Conservation (phyloP, 345 rosid genomes). For the Dovyalis caffra region DNA sequence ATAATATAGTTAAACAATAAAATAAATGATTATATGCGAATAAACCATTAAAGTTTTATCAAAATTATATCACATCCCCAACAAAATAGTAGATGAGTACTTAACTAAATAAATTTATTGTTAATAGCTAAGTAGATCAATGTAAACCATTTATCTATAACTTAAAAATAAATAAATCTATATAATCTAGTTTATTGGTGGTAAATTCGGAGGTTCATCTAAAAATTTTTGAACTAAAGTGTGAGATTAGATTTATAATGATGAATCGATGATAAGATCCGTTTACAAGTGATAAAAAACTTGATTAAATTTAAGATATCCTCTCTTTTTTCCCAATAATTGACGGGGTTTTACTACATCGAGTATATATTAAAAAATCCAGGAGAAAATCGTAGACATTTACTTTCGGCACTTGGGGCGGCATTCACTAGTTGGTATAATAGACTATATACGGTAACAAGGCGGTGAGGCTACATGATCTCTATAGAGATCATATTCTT, state of each 20-base stretch:
- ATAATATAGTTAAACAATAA: no score
- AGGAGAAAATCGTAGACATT: slow-evolving; percentile 65
- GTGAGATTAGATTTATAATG: not conserved
- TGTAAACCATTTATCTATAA: no score
- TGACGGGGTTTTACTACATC: slow-evolving; percentile 78
- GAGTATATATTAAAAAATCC: slow-evolving; percentile 88
- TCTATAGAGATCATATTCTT: not conserved
- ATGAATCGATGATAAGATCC: not conserved
- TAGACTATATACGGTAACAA: slow-evolving; percentile 87
- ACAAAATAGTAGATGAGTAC: no score
- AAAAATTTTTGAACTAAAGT: not conserved
- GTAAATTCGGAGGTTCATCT: no score
- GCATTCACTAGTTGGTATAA: slow-evolving; percentile 87
- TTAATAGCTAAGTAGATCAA: no score
- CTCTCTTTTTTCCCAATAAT: not conserved
- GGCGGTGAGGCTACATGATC: slow-evolving; percentile 44
- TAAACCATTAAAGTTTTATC: no score
- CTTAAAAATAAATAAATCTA: no score
- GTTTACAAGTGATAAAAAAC: not conserved
- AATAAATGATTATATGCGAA: no score
- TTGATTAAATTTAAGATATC: not conserved
- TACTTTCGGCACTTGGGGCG: slow-evolving; percentile 82
- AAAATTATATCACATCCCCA: no score
- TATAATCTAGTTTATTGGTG: no score
- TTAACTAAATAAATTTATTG: no score